Evolutionary conservation across 169 alveolate genomes (phyloP).

Genomic region (Theileria equi): DNA sequence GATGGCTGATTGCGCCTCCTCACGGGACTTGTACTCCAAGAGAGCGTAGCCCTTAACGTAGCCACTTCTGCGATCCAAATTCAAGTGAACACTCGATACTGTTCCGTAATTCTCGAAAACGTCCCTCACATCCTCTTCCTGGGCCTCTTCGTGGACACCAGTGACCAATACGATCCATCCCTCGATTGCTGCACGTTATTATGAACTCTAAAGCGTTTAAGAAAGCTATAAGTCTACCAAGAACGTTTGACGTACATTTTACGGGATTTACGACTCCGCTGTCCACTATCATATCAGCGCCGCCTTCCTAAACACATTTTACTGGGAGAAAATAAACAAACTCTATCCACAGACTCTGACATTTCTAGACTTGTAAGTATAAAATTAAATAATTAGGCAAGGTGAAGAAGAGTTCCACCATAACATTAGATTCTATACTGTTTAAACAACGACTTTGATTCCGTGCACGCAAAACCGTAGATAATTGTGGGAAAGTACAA

Average conservation of each 20-base stretch:
- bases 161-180: slow-evolving; percentile 88
- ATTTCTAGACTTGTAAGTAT: not conserved
- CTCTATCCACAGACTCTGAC: not conserved
- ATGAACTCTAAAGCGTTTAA: not conserved
- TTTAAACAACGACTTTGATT: slow-evolving; percentile 56
- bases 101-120: slow-evolving; percentile 85
- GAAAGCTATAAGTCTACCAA: not conserved
- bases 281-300: not conserved
- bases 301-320: not conserved
- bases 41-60: slow-evolving; percentile 89
- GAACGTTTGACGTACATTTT: slow-evolving; percentile 20
- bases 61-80: slow-evolving; percentile 91
- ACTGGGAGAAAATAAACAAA: no score
- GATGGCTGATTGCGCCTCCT: slow-evolving; percentile 82
- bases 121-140: slow-evolving; percentile 89
- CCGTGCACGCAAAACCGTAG: slow-evolving; percentile 74
- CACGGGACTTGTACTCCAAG: slow-evolving; percentile 78
- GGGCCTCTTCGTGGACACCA: slow-evolving; percentile 87
- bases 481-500: slow-evolving; percentile 64
- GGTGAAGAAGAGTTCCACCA: not conserved
- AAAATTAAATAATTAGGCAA: not conserved
- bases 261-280: slow-evolving; percentile 32
- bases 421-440: slow-evolving; percentile 17
- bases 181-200: slow-evolving; percentile 78
- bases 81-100: slow-evolving; percentile 85